A percentile compares a stretch with the other conserved stretches of the same genome.
Evolutionary conservation across 805 yeast genomes (phyloP).

Genomic region (Metschnikowia arizonensis): DNA sequence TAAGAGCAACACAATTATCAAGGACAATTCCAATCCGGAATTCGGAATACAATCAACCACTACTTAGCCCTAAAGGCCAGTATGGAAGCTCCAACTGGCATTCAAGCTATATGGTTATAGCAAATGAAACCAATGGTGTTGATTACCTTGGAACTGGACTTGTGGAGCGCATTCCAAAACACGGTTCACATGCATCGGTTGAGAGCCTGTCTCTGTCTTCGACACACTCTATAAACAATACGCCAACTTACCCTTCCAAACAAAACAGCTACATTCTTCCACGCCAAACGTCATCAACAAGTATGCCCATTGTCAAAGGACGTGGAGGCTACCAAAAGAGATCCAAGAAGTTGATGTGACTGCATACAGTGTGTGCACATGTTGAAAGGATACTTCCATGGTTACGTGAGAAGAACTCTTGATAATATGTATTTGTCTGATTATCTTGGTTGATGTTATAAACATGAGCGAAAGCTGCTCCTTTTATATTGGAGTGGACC

Average conservation of each 20-base stretch:
- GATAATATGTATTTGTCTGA: too few species aligned
- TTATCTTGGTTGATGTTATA: too few species aligned
- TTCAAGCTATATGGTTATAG: neutral
- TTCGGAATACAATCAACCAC: neutral
- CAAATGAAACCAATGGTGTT: neutral
- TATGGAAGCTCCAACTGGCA: neutral
- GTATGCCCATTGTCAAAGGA: conserved; percentile 35
- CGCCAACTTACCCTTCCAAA: neutral
- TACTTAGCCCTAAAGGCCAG: conserved; percentile 7
- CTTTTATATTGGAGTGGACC: too few species aligned
- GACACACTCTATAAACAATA: neutral
- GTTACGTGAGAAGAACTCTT: too few species aligned
- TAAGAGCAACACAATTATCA: conserved; percentile 31
- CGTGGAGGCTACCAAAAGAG: conserved; percentile 45
- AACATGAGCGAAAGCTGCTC: too few species aligned
- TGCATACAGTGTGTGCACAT: neutral
- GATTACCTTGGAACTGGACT: neutral
- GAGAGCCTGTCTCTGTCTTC: conserved; percentile 7
- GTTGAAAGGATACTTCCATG: too few species aligned
- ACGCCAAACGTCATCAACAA: neutral
- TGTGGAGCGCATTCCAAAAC: neutral
- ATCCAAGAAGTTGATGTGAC: conserved; percentile 35
- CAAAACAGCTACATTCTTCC: conserved; percentile 3
- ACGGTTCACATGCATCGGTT: conserved; percentile 5
- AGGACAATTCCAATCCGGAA: conserved; percentile 37